Base-by-base conservation (phyloP, 768 basidiomycete genomes). In the Rhodocollybia butyracea region DNA sequence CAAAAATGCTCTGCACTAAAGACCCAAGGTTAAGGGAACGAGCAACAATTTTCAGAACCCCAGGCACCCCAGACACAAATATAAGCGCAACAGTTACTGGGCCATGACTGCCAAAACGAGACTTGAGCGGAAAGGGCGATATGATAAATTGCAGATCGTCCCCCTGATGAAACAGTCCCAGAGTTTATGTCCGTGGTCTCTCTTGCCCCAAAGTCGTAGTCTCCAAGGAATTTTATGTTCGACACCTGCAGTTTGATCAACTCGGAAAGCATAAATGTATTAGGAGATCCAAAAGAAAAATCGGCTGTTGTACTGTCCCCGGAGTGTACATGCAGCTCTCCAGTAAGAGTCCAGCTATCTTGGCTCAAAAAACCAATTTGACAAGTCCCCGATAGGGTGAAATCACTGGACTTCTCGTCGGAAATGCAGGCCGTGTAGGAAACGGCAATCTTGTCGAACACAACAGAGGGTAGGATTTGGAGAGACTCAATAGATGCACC, bases 171-270 rank as follows among this genome's bases (percentile, higher is more conserved):
- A 36, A 36, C 34, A 8, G 17, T 17, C 34, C 34, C 34, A 8
- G 34, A 36, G 17, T 36, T 36, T 36, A 36, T 36, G 34, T 36
- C 17, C 34, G 34, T 8, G 17, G 34, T 8, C 34, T 17, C 34
- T 36, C 10, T 36, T 36, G 8, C 17, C 17, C 2, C 15, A 15
- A 22, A 22, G 27, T 29, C 21, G 15, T 22, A 22, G 4, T 21
- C 4, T 17, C 45, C 27, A 22, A 13, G 13, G 24, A 46, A 46
- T 8, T 2, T 46, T 13, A 46, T 46, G 45, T 46, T 24, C 15
- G 45, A 46, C 22, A 46, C 22, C 45, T 46, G 45, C 45, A 46
- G 27, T 29, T 46, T 46, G 45, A 46, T 46, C 17, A 46, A 17
- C 22, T 15, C 45, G 3, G 22, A 46, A 13, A 46, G 45, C 12